These are phyloP conservation scores for Epichloe baconii DNA, from an alignment of 2,329 filamentous ascomycete genomes.

Conservation along the genomic window DNA sequence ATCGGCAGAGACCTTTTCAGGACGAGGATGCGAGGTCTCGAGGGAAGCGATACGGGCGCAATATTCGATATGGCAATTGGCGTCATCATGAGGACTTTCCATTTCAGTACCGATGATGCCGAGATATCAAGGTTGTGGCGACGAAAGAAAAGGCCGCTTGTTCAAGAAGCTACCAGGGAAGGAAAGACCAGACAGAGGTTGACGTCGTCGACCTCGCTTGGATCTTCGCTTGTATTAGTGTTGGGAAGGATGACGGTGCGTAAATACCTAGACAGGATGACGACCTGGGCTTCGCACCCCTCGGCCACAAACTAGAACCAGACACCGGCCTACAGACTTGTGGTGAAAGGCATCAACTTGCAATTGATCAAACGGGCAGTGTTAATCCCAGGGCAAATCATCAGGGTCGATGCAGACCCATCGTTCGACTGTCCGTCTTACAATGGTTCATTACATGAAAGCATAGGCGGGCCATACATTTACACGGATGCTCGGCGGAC, in stretches of 20 bases:
- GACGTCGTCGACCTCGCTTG: no score
- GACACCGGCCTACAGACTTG: no score
- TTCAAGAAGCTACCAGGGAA: background rate
- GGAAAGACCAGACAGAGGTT: background rate
- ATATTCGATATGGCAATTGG: conserved; percentile 12
- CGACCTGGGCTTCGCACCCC: background rate
- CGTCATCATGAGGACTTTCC: conserved; percentile 11
- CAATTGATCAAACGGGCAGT: no score
- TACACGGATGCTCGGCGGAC: background rate
- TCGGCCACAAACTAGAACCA: background rate
- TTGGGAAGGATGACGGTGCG: background rate
- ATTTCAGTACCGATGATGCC: background rate
- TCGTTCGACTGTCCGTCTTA: background rate
- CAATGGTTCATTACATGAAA: background rate
- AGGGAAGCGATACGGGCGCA: conserved; percentile 2
- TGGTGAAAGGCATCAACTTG: no score
- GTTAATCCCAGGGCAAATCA: background rate
- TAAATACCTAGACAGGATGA: background rate
- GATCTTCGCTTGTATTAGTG: background rate
- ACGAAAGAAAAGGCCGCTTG: background rate
- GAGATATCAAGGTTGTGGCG: background rate
- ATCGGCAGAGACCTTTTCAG: conserved; percentile 74
- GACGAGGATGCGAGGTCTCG: conserved; percentile 46
- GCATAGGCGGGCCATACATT: background rate
- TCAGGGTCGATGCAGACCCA: background rate